phyloP scores from a whole-genome alignment of 1,284 basidiomycete genomes.

The Papiliotrema fonsecae region DNA sequence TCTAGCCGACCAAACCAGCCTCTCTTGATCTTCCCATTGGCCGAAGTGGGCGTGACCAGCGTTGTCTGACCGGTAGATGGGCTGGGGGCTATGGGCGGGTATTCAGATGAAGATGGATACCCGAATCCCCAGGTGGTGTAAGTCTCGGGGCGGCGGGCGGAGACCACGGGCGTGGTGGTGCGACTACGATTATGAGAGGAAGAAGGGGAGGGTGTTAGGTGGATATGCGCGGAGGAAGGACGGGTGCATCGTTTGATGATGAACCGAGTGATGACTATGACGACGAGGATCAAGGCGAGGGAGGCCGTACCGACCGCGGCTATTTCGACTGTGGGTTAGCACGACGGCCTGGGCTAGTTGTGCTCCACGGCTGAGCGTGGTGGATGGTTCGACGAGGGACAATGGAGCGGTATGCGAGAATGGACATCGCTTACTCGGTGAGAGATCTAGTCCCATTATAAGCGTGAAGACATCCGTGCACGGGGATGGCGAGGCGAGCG shows the following conservation, averaged over 20 bases:
- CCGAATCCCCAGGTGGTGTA: conserved; percentile 3
- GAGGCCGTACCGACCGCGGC: conserved; percentile 23
- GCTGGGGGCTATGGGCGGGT: not conserved
- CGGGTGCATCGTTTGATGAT: not conserved
- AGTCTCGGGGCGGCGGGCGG: not conserved
- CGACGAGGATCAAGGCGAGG: conserved; percentile 20
- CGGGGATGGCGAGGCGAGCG: no score
- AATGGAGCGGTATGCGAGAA: no score
- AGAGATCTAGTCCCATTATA: no score
- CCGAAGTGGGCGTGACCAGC: conserved; percentile 1
- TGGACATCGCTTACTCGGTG: no score
- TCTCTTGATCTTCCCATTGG: not conserved
- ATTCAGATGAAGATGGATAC: not conserved
- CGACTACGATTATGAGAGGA: not conserved
- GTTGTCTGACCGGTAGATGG: conserved; percentile 4
- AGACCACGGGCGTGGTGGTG: not conserved
- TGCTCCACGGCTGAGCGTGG: no score
- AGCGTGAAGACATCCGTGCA: no score
- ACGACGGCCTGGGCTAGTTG: no score
- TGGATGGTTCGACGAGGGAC: no score
- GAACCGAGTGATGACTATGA: conserved; percentile 7
- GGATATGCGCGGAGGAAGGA: not conserved
- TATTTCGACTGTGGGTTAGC: conserved; percentile 25
- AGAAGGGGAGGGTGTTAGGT: no score
- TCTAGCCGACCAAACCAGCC: not conserved